Percentiles rank a stretch among this genome's conserved stretches.
These are phyloP conservation scores for Cordyceps pruinosa DNA, from an alignment of 2,329 filamentous ascomycete genomes.

Conservation along the genomic window DNA sequence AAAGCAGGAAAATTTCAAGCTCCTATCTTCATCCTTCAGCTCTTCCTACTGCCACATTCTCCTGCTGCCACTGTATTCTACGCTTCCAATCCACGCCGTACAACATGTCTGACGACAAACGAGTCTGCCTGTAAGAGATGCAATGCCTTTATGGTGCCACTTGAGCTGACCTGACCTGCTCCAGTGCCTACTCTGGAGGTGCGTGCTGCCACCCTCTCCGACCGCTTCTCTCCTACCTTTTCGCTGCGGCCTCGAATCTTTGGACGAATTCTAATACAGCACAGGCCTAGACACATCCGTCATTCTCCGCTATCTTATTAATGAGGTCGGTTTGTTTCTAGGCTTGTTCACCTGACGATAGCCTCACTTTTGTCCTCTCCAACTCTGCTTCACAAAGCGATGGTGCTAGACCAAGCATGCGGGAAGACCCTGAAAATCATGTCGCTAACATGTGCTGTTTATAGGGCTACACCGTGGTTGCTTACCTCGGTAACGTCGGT, in stretches of 20 bases:
- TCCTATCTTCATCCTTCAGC: conserved; percentile 2
- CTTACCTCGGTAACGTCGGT: conserved; percentile 57
- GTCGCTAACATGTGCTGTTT: conserved; percentile 9
- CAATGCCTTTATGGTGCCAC: background rate
- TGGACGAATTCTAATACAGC: background rate
- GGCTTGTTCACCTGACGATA: background rate
- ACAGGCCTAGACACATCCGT: conserved; percentile 35
- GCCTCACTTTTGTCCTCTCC: background rate
- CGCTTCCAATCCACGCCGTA: conserved; percentile 8
- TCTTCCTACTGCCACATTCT: conserved; percentile 3
- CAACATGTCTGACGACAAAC: conserved; percentile 10
- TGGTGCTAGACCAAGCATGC: background rate
- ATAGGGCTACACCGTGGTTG: conserved; percentile 18
- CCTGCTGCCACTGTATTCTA: conserved; percentile 4
- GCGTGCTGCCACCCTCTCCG: background rate
- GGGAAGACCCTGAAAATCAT: background rate
- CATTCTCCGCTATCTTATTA: conserved; percentile 35
- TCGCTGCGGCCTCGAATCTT: background rate
- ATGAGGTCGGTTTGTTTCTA: conserved; percentile 15
- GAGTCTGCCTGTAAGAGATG: conserved; percentile 12
- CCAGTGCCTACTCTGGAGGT: conserved; percentile 15
- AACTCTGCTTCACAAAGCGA: background rate
- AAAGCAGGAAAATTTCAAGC: conserved; percentile 1
- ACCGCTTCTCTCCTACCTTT: background rate
- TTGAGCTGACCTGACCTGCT: conserved; percentile 6